Conservation (phyloP, 1,284 basidiomycete species). For the Tilletia indica region DNA sequence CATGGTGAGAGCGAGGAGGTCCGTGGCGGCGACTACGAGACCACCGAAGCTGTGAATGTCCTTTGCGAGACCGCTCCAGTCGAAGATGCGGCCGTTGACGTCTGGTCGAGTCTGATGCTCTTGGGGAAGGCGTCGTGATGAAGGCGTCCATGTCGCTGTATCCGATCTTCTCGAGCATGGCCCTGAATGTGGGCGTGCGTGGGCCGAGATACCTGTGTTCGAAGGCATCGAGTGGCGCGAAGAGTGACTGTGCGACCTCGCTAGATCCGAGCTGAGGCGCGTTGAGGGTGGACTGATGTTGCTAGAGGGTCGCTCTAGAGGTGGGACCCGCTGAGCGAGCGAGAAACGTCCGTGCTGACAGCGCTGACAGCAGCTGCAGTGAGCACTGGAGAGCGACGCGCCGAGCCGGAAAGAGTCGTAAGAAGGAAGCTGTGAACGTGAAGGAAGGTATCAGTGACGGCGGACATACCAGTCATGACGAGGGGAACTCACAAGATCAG, state of each 20-base stretch:
- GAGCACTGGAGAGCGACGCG: too few relatives aligned
- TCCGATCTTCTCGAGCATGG: slow-evolving; percentile 49
- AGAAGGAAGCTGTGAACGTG: too few relatives aligned
- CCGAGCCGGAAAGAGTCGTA: too few relatives aligned
- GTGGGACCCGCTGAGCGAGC: too few relatives aligned
- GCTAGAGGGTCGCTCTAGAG: too few relatives aligned
- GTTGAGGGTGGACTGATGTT: slow-evolving; percentile 32
- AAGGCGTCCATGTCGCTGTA: slow-evolving; percentile 49
- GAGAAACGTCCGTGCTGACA: too few relatives aligned
- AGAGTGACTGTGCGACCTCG: slow-evolving; percentile 43
- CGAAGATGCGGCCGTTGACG: slow-evolving; percentile 78
- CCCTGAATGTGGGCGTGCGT: slow-evolving; percentile 37
- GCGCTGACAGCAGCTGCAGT: too few relatives aligned
- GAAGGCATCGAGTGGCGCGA: slow-evolving; percentile 50
- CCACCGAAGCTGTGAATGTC: slow-evolving; percentile 74
- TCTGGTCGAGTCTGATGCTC: slow-evolving; percentile 63
- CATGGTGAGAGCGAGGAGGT: slow-evolving; percentile 87
- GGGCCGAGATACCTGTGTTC: slow-evolving; percentile 50
- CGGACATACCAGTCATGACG: too few relatives aligned
- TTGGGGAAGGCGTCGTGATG: slow-evolving; percentile 47
- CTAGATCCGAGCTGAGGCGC: slow-evolving; percentile 36
- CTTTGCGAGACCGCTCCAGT: slow-evolving; percentile 71
- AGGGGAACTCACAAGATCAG: too few relatives aligned
- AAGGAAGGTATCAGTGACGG: too few relatives aligned
- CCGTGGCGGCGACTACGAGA: slow-evolving; percentile 81